Evolutionary conservation across 2,329 filamentous ascomycete genomes (phyloP).

Genomic region (Aspergillaceae sp.): DNA sequence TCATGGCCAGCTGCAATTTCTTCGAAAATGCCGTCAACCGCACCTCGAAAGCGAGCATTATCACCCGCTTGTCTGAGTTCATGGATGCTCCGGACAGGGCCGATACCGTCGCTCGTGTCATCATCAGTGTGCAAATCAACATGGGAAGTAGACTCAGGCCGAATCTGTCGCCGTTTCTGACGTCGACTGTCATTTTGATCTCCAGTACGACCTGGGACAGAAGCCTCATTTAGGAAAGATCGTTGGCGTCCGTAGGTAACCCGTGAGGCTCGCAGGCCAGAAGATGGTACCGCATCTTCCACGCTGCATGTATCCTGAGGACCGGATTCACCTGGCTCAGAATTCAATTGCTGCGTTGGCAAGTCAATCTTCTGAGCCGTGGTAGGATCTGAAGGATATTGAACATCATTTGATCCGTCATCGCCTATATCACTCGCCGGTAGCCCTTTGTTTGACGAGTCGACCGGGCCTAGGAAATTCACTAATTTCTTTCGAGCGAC

Average conservation of each 20-base stretch:
- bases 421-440: slow-evolving; percentile 4
- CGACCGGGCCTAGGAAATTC: slow-evolving; percentile 21
- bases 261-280: slow-evolving; percentile 31
- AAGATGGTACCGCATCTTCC: slow-evolving; percentile 10
- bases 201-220: slow-evolving; percentile 7
- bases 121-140: slow-evolving; percentile 30
- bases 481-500: slow-evolving; percentile 26
- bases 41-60: slow-evolving; percentile 48
- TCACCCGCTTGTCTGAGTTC: slow-evolving; percentile 53
- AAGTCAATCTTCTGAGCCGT: not conserved
- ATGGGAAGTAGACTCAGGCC: slow-evolving; percentile 4
- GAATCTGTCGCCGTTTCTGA: slow-evolving; percentile 2
- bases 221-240: slow-evolving; percentile 50
- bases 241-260: slow-evolving; percentile 53
- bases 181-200: not conserved
- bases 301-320: not conserved
- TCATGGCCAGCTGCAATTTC: slow-evolving; percentile 46
- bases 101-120: slow-evolving; percentile 38
- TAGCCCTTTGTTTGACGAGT: slow-evolving; percentile 4
- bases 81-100: slow-evolving; percentile 49
- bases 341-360: too few relatives aligned
- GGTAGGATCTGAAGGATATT: not conserved
- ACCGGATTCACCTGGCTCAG: too few relatives aligned
- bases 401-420: slow-evolving; percentile 3
- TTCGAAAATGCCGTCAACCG: slow-evolving; percentile 49